Percentiles rank a stretch among this genome's conserved stretches.
Evolutionary conservation across 2,329 filamentous ascomycete genomes (phyloP).

Genomic region (Neopestalotiopsis sp.): DNA sequence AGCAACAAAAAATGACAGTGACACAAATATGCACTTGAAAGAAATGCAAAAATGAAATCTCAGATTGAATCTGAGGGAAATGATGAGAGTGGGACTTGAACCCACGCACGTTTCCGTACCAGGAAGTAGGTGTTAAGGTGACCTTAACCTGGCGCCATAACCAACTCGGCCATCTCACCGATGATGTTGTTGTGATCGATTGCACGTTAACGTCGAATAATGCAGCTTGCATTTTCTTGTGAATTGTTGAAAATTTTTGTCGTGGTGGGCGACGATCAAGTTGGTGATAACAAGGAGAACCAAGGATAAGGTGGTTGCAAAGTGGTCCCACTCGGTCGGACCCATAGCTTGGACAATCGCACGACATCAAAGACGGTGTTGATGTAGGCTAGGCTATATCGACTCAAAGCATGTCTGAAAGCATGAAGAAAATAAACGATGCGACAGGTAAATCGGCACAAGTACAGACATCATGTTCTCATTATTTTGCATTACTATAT

Average conservation of each 20-base stretch:
- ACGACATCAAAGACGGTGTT: background rate
- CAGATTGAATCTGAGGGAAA: background rate
- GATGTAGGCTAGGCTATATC: background rate
- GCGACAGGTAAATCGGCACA: background rate
- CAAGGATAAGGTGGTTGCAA: background rate
- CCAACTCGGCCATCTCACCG: slow-evolving; percentile 1
- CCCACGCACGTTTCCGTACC: slow-evolving; percentile 1
- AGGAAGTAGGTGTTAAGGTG: slow-evolving; percentile 2
- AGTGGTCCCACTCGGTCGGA: background rate
- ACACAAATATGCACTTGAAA: too few relatives aligned
- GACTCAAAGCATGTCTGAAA: background rate
- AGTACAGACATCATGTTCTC: background rate
- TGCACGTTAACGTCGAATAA: too few relatives aligned
- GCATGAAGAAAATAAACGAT: too few relatives aligned
- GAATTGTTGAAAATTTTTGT: background rate
- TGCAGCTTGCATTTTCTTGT: background rate
- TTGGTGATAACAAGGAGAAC: background rate
- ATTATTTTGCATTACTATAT: background rate
- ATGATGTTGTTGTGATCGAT: background rate
- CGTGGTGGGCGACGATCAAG: background rate
- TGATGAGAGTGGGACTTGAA: slow-evolving; percentile 2
- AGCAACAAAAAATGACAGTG: too few relatives aligned
- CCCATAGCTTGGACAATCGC: background rate
- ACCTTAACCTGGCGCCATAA: slow-evolving; percentile 2
- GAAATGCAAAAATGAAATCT: background rate